Percentiles rank a stretch among this genome's conserved stretches.
These are phyloP conservation scores for Fusarium temperatum DNA, from an alignment of 2,329 filamentous ascomycete genomes.

Conservation along the genomic window DNA sequence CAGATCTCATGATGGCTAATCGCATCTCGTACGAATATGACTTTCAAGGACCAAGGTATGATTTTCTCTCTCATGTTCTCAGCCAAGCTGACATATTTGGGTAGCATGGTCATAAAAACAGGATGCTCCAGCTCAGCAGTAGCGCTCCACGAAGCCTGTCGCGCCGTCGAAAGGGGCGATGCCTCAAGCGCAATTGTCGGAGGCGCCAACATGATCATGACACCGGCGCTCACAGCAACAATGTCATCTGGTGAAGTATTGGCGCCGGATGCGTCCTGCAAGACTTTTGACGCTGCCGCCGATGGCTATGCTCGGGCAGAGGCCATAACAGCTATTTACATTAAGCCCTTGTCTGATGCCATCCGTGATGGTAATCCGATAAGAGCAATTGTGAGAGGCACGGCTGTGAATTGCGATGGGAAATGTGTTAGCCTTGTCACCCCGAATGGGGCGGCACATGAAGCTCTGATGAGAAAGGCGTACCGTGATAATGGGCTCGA, in stretches of 20 bases:
- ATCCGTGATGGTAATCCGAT: constrained; percentile 2
- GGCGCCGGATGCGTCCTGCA: constrained; percentile 52
- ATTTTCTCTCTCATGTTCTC: not conserved
- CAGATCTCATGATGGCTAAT: constrained; percentile 11
- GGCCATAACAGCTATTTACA: not conserved
- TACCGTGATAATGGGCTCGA: constrained; percentile 41
- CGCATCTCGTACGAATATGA: constrained; percentile 3
- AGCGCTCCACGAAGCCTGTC: constrained; percentile 19
- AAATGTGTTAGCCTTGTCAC: not conserved
- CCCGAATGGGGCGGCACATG: constrained; percentile 40
- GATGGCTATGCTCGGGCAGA: constrained; percentile 1
- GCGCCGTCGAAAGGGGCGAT: constrained; percentile 2
- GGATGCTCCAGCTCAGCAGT: not conserved
- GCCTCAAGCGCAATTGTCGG: not conserved
- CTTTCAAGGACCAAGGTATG: constrained; percentile 3
- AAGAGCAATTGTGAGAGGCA: not conserved
- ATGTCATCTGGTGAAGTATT: constrained; percentile 33
- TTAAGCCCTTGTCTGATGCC: constrained; percentile 2
- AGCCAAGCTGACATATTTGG: too few relatives aligned
- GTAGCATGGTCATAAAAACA: not conserved
- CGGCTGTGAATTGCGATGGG: not conserved
- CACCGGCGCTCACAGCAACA: not conserved
- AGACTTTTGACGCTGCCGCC: not conserved
- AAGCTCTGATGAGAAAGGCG: constrained; percentile 42
- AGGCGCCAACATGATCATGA: not conserved